Conservation (phyloP, 371 early-diverging fungal species). For the Chytridium lagenaria region DNA sequence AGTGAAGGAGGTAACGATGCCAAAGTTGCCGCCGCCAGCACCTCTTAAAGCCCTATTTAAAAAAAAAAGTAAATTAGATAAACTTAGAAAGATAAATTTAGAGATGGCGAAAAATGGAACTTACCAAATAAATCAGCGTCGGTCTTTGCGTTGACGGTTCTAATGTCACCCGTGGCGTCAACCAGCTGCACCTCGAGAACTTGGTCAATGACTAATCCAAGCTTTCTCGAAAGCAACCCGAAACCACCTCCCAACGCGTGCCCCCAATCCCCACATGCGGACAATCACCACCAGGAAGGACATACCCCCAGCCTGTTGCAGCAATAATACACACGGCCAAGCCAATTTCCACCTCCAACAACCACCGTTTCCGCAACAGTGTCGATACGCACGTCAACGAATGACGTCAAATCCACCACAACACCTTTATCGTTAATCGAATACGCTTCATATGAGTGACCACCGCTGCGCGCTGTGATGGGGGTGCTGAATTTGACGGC, state of each 20-base stretch:
- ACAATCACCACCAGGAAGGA: conserved; percentile 28
- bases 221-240: conserved; percentile 23
- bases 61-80: not conserved
- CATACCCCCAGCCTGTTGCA: conserved; percentile 6
- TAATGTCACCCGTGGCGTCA: conserved; percentile 15
- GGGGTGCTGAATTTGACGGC: conserved; percentile 11
- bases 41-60: conserved; percentile 21
- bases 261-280: conserved; percentile 27
- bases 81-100: not conserved
- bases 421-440: conserved; percentile 17
- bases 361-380: not conserved
- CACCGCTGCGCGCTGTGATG: conserved; percentile 17
- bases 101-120: not conserved
- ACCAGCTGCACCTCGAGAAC: conserved; percentile 18
- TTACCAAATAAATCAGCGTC: conserved; percentile 24
- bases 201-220: conserved; percentile 15
- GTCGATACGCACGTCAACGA: conserved; percentile 16
- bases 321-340: conserved; percentile 17
- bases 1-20: conserved; percentile 29
- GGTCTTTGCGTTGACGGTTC: conserved; percentile 22
- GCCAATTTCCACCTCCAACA: conserved; percentile 32
- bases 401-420: conserved; percentile 21
- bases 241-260: conserved; percentile 24
- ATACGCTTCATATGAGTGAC: conserved; percentile 25
- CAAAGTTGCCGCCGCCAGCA: conserved; percentile 26